Evolutionary conservation across 331 rosid species (phyloP), one percentile per base, ranked within the genome.

Genomic region (Quercus lobata): DNA sequence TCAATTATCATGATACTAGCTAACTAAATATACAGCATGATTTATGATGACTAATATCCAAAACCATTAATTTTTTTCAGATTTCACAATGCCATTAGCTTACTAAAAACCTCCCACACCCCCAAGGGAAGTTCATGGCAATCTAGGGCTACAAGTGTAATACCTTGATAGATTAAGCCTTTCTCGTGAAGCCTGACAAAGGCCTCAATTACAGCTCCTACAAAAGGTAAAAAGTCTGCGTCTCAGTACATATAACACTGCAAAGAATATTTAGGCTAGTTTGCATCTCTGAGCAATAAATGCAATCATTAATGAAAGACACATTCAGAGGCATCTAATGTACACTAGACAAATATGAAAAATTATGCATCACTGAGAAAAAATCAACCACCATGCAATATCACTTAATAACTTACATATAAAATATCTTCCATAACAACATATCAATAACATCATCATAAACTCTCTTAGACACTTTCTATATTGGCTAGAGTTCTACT

Each of bases 81-180:
- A 25, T 62, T 62, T 62, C 69, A 29, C 21, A 62, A 60, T 11
- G 68, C 2, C 5, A 0, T 15, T 76, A 49, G 27, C 72, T 7
- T 60, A 12, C 52, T 62, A 21, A 25, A 18, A 56, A 17, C 37
- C 8, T 54, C 62, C n/a, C 25, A 24, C 34, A 19, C 46, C 55
- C 71, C 27, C 65, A n/a, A 63, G 17, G 57, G 54, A 58, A 17
- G 16, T 55, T 52, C 29, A 49, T 3, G 12, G 6, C 34, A 15
- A 29, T 21, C 57, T 6, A 63, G 34, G 41, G 15, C 54, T 69
- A 74, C 69, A 37, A 27, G 72, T 41, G 25, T 35, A 34, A 62
- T 94, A 94, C 98, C 98, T 92, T 91, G 98, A 84, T 94, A 92
- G 73, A 94, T 91, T 85, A 94, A 88, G 74, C 97, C 98, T 89